A percentile compares a stretch with the other conserved stretches of the same genome.
These are phyloP conservation scores for Olyra latifolia DNA, from an alignment of 176 grass and related monocot species.

Conservation along the genomic window DNA sequence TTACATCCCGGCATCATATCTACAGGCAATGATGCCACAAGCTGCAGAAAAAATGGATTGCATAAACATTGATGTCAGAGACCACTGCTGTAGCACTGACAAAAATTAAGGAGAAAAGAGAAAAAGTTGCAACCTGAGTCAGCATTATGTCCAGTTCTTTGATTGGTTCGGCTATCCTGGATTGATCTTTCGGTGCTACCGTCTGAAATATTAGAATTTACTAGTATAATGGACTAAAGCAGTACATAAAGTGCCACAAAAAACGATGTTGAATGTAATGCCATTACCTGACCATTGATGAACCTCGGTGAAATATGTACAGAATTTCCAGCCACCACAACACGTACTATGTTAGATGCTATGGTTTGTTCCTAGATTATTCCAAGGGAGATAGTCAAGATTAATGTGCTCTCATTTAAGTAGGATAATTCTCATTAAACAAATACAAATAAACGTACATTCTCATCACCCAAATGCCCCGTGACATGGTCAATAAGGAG, in stretches of 20 bases:
- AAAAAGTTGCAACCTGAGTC: constrained; percentile 70
- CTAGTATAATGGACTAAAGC: constrained; percentile 2
- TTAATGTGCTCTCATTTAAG: neutral
- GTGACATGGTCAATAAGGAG: constrained; percentile 98
- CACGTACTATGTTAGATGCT: constrained; percentile 74
- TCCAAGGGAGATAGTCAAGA: neutral
- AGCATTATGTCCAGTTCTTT: constrained; percentile 96
- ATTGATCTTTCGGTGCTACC: constrained; percentile 83
- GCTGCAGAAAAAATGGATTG: constrained; percentile 48
- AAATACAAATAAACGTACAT: constrained; percentile 62
- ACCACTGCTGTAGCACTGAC: neutral
- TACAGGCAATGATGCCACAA: constrained; percentile 81
- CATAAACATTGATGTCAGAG: constrained; percentile 21
- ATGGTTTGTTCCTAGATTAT: constrained; percentile 83
- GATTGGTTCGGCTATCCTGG: constrained; percentile 83
- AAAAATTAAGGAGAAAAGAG: constrained; percentile 13
- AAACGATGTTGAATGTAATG: constrained; percentile 24
- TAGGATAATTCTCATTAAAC: constrained; percentile 15
- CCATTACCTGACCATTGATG: constrained; percentile 75
- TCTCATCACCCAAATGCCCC: constrained; percentile 93
- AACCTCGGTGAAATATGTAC: constrained; percentile 70
- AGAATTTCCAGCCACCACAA: constrained; percentile 90
- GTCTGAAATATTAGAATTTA: constrained; percentile 46
- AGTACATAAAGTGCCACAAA: neutral
- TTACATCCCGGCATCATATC: constrained; percentile 91